Percentiles rank a stretch among this genome's conserved stretches.
phyloP scores from a whole-genome alignment of 768 basidiomycete genomes.

The Mrakia blollopis region DNA sequence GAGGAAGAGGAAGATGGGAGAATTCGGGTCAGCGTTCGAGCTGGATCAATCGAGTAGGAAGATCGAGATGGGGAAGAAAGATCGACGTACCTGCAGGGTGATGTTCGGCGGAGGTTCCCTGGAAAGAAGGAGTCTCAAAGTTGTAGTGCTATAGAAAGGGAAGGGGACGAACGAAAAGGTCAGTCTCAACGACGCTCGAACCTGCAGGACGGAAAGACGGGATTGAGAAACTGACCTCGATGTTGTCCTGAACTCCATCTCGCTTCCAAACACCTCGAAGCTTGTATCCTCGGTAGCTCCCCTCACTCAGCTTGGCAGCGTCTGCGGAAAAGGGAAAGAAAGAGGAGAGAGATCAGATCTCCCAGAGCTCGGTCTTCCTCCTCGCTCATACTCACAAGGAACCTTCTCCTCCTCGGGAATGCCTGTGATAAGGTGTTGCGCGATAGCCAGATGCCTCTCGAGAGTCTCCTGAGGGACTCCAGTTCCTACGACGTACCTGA shows the following conservation, averaged over 20 bases:
- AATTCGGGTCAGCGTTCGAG: background rate
- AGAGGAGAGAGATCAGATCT: too few relatives aligned
- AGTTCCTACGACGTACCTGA: conserved; percentile 34
- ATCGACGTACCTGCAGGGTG: background rate
- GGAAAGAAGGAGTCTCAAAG: conserved; percentile 35
- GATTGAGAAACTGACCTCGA: conserved; percentile 29
- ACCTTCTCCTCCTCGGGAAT: conserved; percentile 34
- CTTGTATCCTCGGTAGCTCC: conserved; percentile 35
- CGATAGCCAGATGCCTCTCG: conserved; percentile 37
- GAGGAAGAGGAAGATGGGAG: background rate
- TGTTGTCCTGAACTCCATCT: conserved; percentile 36
- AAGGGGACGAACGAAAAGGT: background rate
- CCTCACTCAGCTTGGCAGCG: conserved; percentile 35
- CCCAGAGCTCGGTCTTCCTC: too few relatives aligned
- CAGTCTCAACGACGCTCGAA: too few relatives aligned
- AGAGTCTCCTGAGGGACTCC: conserved; percentile 36
- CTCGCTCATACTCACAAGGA: too few relatives aligned
- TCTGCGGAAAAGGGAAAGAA: conserved; percentile 3
- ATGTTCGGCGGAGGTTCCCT: background rate
- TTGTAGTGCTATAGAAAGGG: conserved; percentile 33
- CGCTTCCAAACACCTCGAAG: conserved; percentile 35
- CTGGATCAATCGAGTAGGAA: background rate
- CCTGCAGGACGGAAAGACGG: too few relatives aligned
- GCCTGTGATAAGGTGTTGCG: conserved; percentile 34
- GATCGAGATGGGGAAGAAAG: background rate